Percentiles rank a stretch among this genome's conserved stretches.
Conservation (phyloP, 768 basidiomycete genomes). For the Leccinum obscurum region DNA sequence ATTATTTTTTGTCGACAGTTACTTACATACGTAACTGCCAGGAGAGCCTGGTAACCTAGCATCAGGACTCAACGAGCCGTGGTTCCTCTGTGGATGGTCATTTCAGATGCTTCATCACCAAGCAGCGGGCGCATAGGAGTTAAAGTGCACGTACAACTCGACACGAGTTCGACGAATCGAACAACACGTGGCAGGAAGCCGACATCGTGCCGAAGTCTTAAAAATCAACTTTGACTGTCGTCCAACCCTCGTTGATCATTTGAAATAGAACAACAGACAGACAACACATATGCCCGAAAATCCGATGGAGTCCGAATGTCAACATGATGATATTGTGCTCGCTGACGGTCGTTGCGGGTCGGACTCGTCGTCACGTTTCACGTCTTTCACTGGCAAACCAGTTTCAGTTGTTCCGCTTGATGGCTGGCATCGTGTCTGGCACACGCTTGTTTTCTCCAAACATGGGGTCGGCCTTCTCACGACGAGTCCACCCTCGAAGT, state of each 20-base stretch:
- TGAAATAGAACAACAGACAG: neutral
- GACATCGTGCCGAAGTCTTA: neutral
- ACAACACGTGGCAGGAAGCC: neutral
- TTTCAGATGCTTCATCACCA: neutral
- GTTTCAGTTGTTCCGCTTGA: conserved; percentile 3
- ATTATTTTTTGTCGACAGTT: neutral
- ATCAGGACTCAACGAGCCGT: neutral
- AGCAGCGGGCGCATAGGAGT: neutral
- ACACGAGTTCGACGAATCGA: neutral
- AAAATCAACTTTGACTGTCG: neutral
- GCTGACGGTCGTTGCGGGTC: neutral
- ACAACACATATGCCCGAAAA: neutral
- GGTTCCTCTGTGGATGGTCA: neutral
- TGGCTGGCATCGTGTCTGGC: neutral
- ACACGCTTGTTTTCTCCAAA: neutral
- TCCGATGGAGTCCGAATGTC: neutral
- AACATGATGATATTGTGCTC: neutral
- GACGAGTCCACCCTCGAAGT: neutral
- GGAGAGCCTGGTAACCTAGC: neutral
- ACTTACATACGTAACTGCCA: neutral
- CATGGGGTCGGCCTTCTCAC: conserved; percentile 1
- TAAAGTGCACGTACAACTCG: neutral
- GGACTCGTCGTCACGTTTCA: neutral
- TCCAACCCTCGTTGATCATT: neutral
- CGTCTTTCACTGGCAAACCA: neutral